phyloP scores from a whole-genome alignment of 2,329 filamentous ascomycete genomes.

The Trichoderma sp. region DNA sequence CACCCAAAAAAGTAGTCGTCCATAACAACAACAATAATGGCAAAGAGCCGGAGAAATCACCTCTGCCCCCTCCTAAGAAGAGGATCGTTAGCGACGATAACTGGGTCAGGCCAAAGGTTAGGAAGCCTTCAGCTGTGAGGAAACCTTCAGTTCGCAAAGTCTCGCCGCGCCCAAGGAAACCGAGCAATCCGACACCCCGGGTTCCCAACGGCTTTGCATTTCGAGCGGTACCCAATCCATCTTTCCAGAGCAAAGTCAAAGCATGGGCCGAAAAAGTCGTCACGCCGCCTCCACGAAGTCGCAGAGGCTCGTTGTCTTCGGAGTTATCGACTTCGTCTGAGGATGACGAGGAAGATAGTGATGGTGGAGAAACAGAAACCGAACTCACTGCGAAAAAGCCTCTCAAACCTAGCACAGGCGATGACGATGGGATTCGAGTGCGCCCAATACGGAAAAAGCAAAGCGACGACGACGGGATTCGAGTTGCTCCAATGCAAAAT shows the following conservation, averaged over 20 bases:
- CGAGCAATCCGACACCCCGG: conserved; percentile 37
- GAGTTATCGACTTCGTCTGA: conserved; percentile 21
- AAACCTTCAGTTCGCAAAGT: conserved; percentile 51
- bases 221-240: conserved; percentile 57
- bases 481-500: conserved; percentile 46
- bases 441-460: conserved; percentile 44
- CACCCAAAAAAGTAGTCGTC: conserved; percentile 36
- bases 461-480: conserved; percentile 47
- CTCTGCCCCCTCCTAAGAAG: conserved; percentile 72
- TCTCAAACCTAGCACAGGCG: conserved; percentile 34
- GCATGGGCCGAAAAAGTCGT: conserved; percentile 65
- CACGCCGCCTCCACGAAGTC: conserved; percentile 46
- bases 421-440: conserved; percentile 51
- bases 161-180: conserved; percentile 43
- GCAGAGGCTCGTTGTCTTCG: conserved; percentile 33
- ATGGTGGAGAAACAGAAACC: conserved; percentile 36
- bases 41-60: conserved; percentile 40
- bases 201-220: conserved; percentile 64
- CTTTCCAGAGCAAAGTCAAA: conserved; percentile 62
- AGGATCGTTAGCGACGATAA: conserved; percentile 91
- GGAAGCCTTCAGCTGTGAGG: conserved; percentile 54
- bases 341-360: conserved; percentile 39
- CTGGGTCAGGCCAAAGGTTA: conserved; percentile 70
- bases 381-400: conserved; percentile 38
- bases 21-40: conserved; percentile 26